phyloP scores from a whole-genome alignment of 805 yeast species.

The Yamadazyma sp. region DNA sequence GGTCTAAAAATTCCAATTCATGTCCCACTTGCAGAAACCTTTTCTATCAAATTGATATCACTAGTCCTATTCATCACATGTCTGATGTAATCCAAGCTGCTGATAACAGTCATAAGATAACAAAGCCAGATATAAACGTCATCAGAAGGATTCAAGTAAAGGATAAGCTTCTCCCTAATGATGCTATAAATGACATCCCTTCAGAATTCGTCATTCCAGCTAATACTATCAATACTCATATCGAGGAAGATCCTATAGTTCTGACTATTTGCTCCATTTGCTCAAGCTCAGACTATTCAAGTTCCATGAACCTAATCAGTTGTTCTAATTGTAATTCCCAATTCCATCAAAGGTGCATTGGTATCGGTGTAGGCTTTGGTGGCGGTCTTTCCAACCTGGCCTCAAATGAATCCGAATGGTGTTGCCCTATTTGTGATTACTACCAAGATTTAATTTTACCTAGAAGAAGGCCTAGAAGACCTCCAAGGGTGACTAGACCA shows the following conservation, averaged over 20 bases:
- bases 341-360: conserved; percentile 43
- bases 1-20: conserved; percentile 55
- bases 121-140: conserved; percentile 3
- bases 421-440: conserved; percentile 51
- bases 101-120: background rate
- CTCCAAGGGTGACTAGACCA: background rate
- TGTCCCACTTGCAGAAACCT: conserved; percentile 61
- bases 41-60: conserved; percentile 33
- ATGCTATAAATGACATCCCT: conserved; percentile 38
- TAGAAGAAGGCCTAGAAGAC: conserved; percentile 1
- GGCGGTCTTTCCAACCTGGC: conserved; percentile 3
- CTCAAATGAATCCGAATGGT: conserved; percentile 28
- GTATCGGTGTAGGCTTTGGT: too few species aligned
- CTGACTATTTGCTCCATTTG: conserved; percentile 20
- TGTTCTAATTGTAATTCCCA: conserved; percentile 36
- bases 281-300: conserved; percentile 31
- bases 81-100: background rate
- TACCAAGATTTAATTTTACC: conserved; percentile 26
- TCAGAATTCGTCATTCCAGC: conserved; percentile 29
- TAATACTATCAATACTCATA: background rate
- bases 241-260: background rate
- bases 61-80: too few species aligned
- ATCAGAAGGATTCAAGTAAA: conserved; percentile 17
- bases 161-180: conserved; percentile 31
- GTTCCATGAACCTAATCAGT: conserved; percentile 17